Base-by-base conservation (phyloP, 345 rosid species). In the Brassica carinata region DNA sequence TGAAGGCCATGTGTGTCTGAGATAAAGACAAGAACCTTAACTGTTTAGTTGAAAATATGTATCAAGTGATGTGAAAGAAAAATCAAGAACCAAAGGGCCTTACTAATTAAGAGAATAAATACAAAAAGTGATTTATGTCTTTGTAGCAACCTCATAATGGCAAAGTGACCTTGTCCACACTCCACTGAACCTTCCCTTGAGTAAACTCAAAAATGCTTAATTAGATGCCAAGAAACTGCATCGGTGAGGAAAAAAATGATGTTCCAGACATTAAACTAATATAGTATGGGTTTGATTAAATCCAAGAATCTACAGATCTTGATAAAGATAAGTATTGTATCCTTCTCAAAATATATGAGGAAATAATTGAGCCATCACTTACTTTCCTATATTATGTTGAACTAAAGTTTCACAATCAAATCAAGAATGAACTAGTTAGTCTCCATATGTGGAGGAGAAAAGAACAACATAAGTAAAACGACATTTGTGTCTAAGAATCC, bases 351-450 rank as follows among this genome's bases (percentile, higher is more conserved):
- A 58, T 43, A 68, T 40, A 64, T 43, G 55, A 61, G 33, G n/a
- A 61, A 64, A 80, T 74, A 67, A 79, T 73, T 40, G 69, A 79
- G 82, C 68, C 73, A 79, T 70, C 71, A 48, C 13, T 78, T 63
- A 9, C 30, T 19, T 26, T 62, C 15, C 1, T 5, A 62, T 62
- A 70, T 31, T 30, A 51, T 64, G 53, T 70, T 71, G 65, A 51
- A 33, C 2, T 55, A 30, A 8, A 2, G 3, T 33, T 4, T 15
- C 10, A 8, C 33, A 29, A 71, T 64, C 30, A 53, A 78, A 64
- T 23, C 26, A 23, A 23, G 26, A 23, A 0, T 1, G 29, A 69
- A 69, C 29, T 62, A 69, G 3, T 34, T 6, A 30, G 58, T 72
- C 40, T 65, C 45, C 36, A 36, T 27, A 11, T 64, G 81, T 71